Base-by-base conservation (phyloP, 169 alveolate genomes). In the Theileria orientalis region DNA sequence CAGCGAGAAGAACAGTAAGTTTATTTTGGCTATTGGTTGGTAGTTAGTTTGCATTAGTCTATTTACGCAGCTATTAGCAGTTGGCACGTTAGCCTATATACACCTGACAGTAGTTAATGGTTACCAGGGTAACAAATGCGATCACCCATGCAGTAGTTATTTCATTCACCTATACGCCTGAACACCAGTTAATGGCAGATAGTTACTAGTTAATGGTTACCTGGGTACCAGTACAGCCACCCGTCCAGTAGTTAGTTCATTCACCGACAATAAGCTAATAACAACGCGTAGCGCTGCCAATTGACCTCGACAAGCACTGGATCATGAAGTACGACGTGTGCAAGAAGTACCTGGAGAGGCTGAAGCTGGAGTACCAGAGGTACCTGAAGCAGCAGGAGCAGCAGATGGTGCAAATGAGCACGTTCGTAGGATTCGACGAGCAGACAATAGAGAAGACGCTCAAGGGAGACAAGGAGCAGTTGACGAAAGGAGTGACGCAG, bases 311-410 rank as follows among this genome's bases (percentile, higher is more conserved):
- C 29, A 54, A 49, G 3, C 87, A 79, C 76, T 79, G 87, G 87
- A 61, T 79, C 33, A 79, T 79, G 87, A 69, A 79, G 47, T 70
- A 70, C 44, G 79, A 64, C n/a, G 66, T 64, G 19, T 77, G 82
- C 25, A 74, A 69, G 11, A 63, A 72, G 56, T 49, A 68, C 51
- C 41, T 79, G 70, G 47, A 51, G 46, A 74, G 87, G 11, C 51
- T 79, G 14, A 66, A 70, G 51, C 29, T 42, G 62, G 87, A 79
- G 52, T 79, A 47, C 44, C 69, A 79, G 44, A 37, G 41, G 44
- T 77, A 69, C 33, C 60, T 77, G 51, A 41, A 67, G 23, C 76
- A 75, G 47, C 71, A 75, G 23, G 77, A 44, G 0, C 16, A 35
- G 32, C 74, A 73, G 37, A 61, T 19, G 25, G 64, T 51, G 61